phyloP scores from a whole-genome alignment of 129 eudicot genomes.

The Glebionis coronaria region DNA sequence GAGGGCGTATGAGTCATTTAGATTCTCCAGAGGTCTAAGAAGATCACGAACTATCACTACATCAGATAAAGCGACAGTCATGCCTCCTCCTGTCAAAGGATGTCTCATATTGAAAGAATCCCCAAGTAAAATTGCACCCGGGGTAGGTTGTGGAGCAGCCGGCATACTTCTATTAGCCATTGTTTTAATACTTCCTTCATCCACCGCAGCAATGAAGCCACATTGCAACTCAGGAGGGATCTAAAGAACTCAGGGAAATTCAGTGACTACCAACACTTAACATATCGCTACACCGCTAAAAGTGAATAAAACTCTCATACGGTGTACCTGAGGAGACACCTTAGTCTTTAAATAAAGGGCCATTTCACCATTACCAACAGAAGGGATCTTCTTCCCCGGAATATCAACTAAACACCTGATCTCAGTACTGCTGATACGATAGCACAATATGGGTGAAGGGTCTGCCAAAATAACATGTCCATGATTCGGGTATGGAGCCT shows the following conservation, averaged over 20 bases:
- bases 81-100: conserved; percentile 84
- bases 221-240: conserved; percentile 43
- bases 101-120: conserved; percentile 82
- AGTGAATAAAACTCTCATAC: background rate
- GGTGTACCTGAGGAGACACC: conserved; percentile 62
- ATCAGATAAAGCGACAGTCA: conserved; percentile 76
- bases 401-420: conserved; percentile 59
- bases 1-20: conserved; percentile 48
- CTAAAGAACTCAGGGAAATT: conserved; percentile 20
- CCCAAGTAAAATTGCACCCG: conserved; percentile 61
- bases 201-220: conserved; percentile 40
- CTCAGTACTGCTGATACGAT: conserved; percentile 68
- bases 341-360: conserved; percentile 49
- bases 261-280: background rate
- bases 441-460: conserved; percentile 62
- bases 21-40: conserved; percentile 41
- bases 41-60: conserved; percentile 60
- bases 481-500: conserved; percentile 60
- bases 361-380: conserved; percentile 64
- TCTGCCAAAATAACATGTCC: conserved; percentile 68
- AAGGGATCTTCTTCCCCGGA: conserved; percentile 69
- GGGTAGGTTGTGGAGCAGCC: conserved; percentile 58
- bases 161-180: conserved; percentile 70
- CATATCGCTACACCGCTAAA: background rate
- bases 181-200: conserved; percentile 48